Evolutionary conservation across 1,284 basidiomycete species (phyloP).

Genomic region (Ceratobasidium sp.): DNA sequence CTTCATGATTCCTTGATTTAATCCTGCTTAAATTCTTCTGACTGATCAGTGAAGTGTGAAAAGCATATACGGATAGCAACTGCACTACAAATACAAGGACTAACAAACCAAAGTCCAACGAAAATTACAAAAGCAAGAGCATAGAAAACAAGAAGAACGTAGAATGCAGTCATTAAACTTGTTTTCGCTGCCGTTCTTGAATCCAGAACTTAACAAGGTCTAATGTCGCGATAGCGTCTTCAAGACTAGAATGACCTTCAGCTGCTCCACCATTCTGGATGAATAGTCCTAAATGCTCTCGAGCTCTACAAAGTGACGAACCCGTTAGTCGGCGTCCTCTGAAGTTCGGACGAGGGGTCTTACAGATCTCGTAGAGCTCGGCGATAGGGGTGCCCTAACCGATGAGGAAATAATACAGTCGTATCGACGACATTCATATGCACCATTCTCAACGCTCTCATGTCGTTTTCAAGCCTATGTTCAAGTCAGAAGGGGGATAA

Average conservation of each 20-base stretch:
- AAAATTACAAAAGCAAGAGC: constrained; percentile 1
- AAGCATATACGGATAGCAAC: constrained; percentile 5
- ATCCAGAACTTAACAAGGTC: constrained; percentile 72
- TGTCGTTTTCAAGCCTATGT: constrained; percentile 85
- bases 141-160: not conserved
- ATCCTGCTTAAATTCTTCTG: not conserved
- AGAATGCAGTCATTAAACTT: not conserved
- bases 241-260: constrained; percentile 83
- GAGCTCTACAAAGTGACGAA: constrained; percentile 62
- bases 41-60: not conserved
- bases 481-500: not conserved
- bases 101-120: constrained; percentile 1
- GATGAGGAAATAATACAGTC: constrained; percentile 83
- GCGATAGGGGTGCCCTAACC: constrained; percentile 78
- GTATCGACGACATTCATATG: constrained; percentile 87
- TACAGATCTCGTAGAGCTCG: constrained; percentile 82
- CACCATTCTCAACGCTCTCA: constrained; percentile 85
- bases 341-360: constrained; percentile 51
- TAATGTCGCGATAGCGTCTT: constrained; percentile 85
- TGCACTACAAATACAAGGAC: constrained; percentile 22
- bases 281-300: constrained; percentile 75
- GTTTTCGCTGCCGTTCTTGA: constrained; percentile 46
- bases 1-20: not conserved
- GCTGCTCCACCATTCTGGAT: constrained; percentile 77
- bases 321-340: not conserved